These are phyloP conservation scores for Populus hybrid DNA, from an alignment of 441 rosid species.

Conservation along the genomic window DNA sequence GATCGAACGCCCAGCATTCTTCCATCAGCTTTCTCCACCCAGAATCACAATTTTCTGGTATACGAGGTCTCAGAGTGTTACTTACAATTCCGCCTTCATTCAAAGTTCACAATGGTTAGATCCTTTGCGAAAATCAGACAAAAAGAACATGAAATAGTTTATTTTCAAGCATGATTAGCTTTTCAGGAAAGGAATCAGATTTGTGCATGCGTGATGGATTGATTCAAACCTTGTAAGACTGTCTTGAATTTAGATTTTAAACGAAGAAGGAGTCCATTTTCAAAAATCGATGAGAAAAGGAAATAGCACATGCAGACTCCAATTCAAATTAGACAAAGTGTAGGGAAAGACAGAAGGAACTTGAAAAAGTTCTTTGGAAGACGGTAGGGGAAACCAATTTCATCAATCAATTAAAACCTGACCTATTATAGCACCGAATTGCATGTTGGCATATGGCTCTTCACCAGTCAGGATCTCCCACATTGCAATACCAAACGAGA, in stretches of 20 bases:
- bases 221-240: background rate
- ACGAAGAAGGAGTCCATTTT: background rate
- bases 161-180: background rate
- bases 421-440: constrained; percentile 93
- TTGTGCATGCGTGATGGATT: no score
- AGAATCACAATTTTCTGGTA: constrained; percentile 65
- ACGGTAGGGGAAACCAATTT: background rate
- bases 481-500: constrained; percentile 79
- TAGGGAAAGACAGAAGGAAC: background rate
- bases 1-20: constrained; percentile 81
- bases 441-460: constrained; percentile 91
- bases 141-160: background rate
- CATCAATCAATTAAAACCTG: constrained; percentile 9
- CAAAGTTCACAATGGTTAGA: constrained; percentile 3
- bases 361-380: background rate
- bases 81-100: constrained; percentile 76
- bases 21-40: constrained; percentile 80
- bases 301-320: no score
- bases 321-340: no score
- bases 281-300: background rate
- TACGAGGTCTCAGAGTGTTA: constrained; percentile 67
- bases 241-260: background rate
- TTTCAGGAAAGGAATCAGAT: no score
- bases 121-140: background rate
- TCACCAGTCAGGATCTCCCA: constrained; percentile 88